Evolutionary conservation across 2,329 filamentous ascomycete species (phyloP).

Genomic region (Xylaria sp.): DNA sequence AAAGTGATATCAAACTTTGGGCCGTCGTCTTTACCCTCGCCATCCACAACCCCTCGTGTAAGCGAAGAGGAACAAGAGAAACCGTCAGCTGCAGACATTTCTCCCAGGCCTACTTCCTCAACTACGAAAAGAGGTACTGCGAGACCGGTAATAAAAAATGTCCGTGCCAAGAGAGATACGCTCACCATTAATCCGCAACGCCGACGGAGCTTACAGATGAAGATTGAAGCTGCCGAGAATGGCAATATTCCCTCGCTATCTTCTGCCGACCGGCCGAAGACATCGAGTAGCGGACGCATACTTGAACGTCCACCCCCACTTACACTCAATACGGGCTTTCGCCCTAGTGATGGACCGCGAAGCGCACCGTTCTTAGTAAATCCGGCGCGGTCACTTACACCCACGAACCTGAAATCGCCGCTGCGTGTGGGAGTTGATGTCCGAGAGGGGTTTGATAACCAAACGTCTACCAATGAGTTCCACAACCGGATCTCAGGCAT

Average conservation of each 20-base stretch:
- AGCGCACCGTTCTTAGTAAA: constrained; percentile 36
- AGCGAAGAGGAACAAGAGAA: constrained; percentile 56
- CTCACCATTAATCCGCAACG: constrained; percentile 58
- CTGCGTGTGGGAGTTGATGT: constrained; percentile 14
- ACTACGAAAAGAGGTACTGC: constrained; percentile 12
- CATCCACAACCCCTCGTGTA: constrained; percentile 54
- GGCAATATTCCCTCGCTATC: constrained; percentile 8
- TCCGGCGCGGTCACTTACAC: constrained; percentile 27
- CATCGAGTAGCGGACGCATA: constrained; percentile 37
- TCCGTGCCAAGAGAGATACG: constrained; percentile 63
- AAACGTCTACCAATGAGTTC: not conserved
- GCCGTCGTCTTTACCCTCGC: constrained; percentile 56
- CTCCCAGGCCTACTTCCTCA: constrained; percentile 19
- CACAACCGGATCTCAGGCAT: constrained; percentile 4
- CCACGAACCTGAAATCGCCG: constrained; percentile 26
- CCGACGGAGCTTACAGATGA: constrained; percentile 61
- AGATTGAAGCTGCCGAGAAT: constrained; percentile 52
- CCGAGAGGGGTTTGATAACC: not conserved
- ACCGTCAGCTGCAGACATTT: constrained; percentile 39
- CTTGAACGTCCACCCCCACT: constrained; percentile 37
- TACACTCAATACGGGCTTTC: constrained; percentile 32
- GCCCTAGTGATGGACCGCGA: constrained; percentile 28
- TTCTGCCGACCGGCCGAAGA: constrained; percentile 39
- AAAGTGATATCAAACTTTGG: constrained; percentile 41
- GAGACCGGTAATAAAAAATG: constrained; percentile 59